Evolutionary conservation across 2,329 filamentous ascomycete genomes (phyloP).

Genomic region (Niveomyces coronatus): DNA sequence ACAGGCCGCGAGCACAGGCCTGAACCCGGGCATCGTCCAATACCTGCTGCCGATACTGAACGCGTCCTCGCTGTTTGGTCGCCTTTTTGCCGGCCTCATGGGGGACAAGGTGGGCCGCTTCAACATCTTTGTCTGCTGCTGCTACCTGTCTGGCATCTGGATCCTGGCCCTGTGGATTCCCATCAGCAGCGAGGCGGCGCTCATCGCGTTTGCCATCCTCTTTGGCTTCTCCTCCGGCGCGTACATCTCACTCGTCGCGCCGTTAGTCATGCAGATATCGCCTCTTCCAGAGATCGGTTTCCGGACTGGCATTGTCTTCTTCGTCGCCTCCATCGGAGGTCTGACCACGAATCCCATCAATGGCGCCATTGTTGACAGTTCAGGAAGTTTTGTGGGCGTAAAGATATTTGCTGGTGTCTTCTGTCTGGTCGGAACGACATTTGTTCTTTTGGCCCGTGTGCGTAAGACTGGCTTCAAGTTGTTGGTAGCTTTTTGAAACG

Average conservation of each 20-base stretch:
- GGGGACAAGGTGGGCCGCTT: slow-evolving; percentile 19
- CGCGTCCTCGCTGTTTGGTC: slow-evolving; percentile 16
- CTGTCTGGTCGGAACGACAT: slow-evolving; percentile 19
- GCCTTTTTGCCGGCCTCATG: slow-evolving; percentile 14
- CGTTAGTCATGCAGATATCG: slow-evolving; percentile 37
- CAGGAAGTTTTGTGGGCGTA: slow-evolving; percentile 22
- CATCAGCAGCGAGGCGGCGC: slow-evolving; percentile 15
- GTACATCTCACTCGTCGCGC: slow-evolving; percentile 21
- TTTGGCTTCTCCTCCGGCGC: slow-evolving; percentile 28
- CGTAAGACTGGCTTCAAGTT: slow-evolving; percentile 18
- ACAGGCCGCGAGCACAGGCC: slow-evolving; percentile 14
- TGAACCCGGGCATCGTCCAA: slow-evolving; percentile 12
- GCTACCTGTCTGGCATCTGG: slow-evolving; percentile 24
- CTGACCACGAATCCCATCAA: slow-evolving; percentile 48
- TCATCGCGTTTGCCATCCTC: slow-evolving; percentile 21
- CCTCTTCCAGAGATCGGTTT: slow-evolving; percentile 43
- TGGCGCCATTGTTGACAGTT: slow-evolving; percentile 29
- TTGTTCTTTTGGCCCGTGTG: slow-evolving; percentile 17
- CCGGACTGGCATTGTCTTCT: slow-evolving; percentile 32
- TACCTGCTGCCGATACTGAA: slow-evolving; percentile 19
- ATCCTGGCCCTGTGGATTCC: slow-evolving; percentile 29
- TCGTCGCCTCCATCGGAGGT: slow-evolving; percentile 43
- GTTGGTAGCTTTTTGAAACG: slow-evolving; percentile 4
- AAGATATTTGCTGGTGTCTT: slow-evolving; percentile 28
- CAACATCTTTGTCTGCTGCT: slow-evolving; percentile 30